Evolutionary conservation across 805 yeast species (phyloP).

Genomic region (Lachancea meyersii): DNA sequence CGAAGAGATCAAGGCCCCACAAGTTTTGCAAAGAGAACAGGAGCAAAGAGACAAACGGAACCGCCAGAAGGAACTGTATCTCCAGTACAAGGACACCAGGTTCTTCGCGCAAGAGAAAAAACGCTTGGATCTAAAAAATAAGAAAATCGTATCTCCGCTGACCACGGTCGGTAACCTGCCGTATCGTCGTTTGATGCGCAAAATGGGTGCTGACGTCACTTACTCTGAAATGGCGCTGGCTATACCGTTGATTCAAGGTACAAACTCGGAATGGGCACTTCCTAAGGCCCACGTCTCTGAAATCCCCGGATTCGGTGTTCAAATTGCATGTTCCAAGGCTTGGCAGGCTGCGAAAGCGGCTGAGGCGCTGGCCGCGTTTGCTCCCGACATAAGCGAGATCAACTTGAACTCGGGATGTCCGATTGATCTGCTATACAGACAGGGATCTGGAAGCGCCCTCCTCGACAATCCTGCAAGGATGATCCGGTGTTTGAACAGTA

Average conservation of each 20-base stretch:
- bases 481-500: constrained; percentile 71
- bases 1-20: constrained; percentile 26
- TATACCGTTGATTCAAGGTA: constrained; percentile 80
- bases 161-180: constrained; percentile 98
- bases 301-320: constrained; percentile 86
- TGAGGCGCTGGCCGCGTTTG: constrained; percentile 45
- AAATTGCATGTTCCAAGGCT: constrained; percentile 83
- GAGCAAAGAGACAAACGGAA: constrained; percentile 31
- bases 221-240: constrained; percentile 93
- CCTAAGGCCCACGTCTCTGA: constrained; percentile 83
- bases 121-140: constrained; percentile 54
- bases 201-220: constrained; percentile 86
- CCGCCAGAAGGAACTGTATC: constrained; percentile 28
- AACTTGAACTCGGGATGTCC: constrained; percentile 98
- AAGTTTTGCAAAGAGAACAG: constrained; percentile 21
- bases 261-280: constrained; percentile 95
- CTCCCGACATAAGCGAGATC: constrained; percentile 63
- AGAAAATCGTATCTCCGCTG: constrained; percentile 88
- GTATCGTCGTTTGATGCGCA: constrained; percentile 84
- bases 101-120: constrained; percentile 79
- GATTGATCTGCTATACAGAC: constrained; percentile 84
- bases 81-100: constrained; percentile 65
- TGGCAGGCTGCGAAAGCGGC: constrained; percentile 93
- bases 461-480: constrained; percentile 83
- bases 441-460: constrained; percentile 93